Evolutionary conservation across 2,329 filamentous ascomycete genomes (phyloP).

Genomic region (Alternaria sp.): DNA sequence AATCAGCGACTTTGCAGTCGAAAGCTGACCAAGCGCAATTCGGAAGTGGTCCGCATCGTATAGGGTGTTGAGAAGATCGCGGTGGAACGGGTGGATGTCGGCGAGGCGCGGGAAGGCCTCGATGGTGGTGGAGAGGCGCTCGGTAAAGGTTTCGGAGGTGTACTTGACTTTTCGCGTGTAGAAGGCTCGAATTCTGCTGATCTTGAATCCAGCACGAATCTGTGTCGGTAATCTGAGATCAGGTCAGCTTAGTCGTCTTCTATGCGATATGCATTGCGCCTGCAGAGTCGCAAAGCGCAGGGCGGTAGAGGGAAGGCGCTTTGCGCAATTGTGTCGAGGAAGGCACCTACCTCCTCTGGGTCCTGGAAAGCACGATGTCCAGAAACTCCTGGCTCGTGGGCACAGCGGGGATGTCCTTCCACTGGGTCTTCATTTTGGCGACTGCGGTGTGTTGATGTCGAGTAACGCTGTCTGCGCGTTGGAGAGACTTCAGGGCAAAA

Average conservation of each 20-base stretch:
- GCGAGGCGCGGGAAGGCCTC: slow-evolving; percentile 87
- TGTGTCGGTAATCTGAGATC: slow-evolving; percentile 79
- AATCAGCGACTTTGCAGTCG: slow-evolving; percentile 93
- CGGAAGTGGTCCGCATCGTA: slow-evolving; percentile 73
- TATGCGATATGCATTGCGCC: slow-evolving; percentile 50
- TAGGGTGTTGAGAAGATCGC: slow-evolving; percentile 90
- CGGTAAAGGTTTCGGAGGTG: slow-evolving; percentile 93
- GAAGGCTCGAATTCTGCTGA: slow-evolving; percentile 92
- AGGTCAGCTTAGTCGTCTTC: not conserved
- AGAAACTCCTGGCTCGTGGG: slow-evolving; percentile 95
- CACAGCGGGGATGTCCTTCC: slow-evolving; percentile 78
- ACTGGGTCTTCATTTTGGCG: slow-evolving; percentile 48
- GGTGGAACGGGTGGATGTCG: slow-evolving; percentile 95
- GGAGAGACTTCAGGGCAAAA: slow-evolving; percentile 15
- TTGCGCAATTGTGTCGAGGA: not conserved
- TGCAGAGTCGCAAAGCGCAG: slow-evolving; percentile 65
- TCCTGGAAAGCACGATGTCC: slow-evolving; percentile 90
- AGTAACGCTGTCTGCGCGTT: slow-evolving; percentile 22
- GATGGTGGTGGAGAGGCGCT: slow-evolving; percentile 89
- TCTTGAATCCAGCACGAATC: slow-evolving; percentile 95
- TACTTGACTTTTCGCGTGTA: slow-evolving; percentile 96
- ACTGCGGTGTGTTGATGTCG: slow-evolving; percentile 19
- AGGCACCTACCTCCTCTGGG: slow-evolving; percentile 24
- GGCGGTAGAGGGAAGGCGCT: slow-evolving; percentile 7
- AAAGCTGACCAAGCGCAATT: slow-evolving; percentile 94